These are phyloP conservation scores for Fusarium nygamai DNA, from an alignment of 2,329 filamentous ascomycete species.

Conservation along the genomic window DNA sequence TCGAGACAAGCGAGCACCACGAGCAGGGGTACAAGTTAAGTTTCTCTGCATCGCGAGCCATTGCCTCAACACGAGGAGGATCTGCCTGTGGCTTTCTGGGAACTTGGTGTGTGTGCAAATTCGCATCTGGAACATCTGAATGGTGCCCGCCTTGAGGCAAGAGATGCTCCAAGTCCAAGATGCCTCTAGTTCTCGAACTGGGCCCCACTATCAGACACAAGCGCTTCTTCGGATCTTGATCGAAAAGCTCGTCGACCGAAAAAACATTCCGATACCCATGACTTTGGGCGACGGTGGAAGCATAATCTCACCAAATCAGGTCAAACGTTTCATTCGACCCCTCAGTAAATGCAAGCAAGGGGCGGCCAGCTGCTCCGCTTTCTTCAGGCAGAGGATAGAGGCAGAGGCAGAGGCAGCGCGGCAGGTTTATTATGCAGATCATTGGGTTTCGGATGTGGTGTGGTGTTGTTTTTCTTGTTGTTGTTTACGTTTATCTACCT, in stretches of 20 bases:
- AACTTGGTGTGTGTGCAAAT: slow-evolving; percentile 32
- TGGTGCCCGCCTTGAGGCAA: slow-evolving; percentile 41
- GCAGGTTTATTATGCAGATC: slow-evolving; percentile 13
- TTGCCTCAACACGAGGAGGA: slow-evolving; percentile 38
- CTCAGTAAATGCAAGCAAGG: slow-evolving; percentile 31
- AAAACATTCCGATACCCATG: slow-evolving; percentile 40
- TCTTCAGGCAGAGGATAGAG: background rate
- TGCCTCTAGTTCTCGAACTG: slow-evolving; percentile 6
- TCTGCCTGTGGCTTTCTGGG: slow-evolving; percentile 33
- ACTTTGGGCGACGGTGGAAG: slow-evolving; percentile 6
- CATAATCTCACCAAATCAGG: slow-evolving; percentile 23
- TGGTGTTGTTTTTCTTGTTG: slow-evolving; percentile 5
- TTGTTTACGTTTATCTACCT: slow-evolving; percentile 10
- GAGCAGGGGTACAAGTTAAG: slow-evolving; percentile 10
- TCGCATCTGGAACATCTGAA: slow-evolving; percentile 40
- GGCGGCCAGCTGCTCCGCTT: slow-evolving; percentile 24
- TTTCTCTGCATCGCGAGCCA: slow-evolving; percentile 29
- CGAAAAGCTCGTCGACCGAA: slow-evolving; percentile 31
- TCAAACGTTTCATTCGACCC: slow-evolving; percentile 31
- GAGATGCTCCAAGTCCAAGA: slow-evolving; percentile 15
- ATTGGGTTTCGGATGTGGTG: background rate
- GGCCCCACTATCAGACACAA: slow-evolving; percentile 40
- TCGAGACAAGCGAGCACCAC: slow-evolving; percentile 19
- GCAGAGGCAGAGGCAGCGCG: background rate
- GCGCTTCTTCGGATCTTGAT: slow-evolving; percentile 43